phyloP scores from a whole-genome alignment of 805 yeast genomes.

The Candida arabinofermentans region DNA sequence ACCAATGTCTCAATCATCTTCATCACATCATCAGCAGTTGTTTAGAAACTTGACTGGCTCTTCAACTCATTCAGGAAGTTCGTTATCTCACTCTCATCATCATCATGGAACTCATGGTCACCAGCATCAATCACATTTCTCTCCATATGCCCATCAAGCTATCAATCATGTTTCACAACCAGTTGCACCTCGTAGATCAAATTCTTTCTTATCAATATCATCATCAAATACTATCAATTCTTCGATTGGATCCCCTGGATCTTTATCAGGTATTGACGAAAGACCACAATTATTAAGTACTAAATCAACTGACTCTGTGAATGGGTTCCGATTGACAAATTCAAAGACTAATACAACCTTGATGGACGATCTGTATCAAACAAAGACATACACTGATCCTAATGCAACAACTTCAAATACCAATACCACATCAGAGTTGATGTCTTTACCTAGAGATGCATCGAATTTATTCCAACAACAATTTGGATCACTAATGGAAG shows the following conservation, averaged over 20 bases:
- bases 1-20: neutral
- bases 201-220: conserved; percentile 24
- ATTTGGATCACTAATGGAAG: neutral
- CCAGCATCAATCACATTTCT: conserved; percentile 21
- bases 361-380: conserved; percentile 31
- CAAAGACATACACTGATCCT: conserved; percentile 28
- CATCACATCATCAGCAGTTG: conserved; percentile 11
- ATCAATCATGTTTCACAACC: conserved; percentile 10
- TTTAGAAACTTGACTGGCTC: conserved; percentile 27
- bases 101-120: conserved; percentile 22
- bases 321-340: conserved; percentile 25
- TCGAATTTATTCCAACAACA: neutral
- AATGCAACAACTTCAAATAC: neutral
- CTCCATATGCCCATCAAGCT: conserved; percentile 25
- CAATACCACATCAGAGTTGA: no score
- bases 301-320: conserved; percentile 21
- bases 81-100: conserved; percentile 16
- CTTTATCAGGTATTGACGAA: conserved; percentile 15
- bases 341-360: conserved; percentile 31
- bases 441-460: neutral
- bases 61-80: conserved; percentile 23
- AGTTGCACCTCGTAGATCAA: conserved; percentile 15
- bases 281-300: conserved; percentile 25
- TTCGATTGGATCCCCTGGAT: conserved; percentile 24
- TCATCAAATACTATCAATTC: conserved; percentile 21